These are phyloP conservation scores for Uronychia binucleata DNA, from an alignment of 73 alveolate genomes.

Conservation along the genomic window DNA sequence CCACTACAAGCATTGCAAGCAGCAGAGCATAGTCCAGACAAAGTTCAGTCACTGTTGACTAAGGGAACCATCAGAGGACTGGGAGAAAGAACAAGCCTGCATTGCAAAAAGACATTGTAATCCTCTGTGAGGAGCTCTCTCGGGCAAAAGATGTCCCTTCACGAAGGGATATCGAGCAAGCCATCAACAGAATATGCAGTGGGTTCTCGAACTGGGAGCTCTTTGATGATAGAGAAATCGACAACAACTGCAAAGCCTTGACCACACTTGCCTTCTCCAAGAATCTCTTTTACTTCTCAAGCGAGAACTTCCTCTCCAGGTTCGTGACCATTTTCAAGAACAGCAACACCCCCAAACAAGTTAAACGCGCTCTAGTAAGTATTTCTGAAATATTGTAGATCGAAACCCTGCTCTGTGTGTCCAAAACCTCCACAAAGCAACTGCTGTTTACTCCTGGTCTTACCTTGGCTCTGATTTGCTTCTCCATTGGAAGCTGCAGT, in stretches of 20 bases:
- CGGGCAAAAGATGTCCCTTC: neutral
- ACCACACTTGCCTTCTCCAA: neutral
- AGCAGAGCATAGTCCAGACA: neutral
- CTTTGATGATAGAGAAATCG: conserved; percentile 6
- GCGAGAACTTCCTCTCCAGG: neutral
- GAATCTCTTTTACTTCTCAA: neutral
- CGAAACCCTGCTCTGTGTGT: neutral
- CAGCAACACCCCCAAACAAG: neutral
- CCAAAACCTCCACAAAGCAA: neutral
- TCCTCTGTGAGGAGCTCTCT: neutral
- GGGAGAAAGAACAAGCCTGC: neutral
- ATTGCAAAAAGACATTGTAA: conserved; percentile 3
- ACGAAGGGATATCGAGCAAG: neutral
- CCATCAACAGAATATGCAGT: neutral
- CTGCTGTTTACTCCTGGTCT: neutral
- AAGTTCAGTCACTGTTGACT: neutral
- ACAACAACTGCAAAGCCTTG: neutral
- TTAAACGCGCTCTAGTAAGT: neutral
- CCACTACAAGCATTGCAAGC: neutral
- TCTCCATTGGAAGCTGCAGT: neutral
- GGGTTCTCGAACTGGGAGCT: neutral
- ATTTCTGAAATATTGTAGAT: neutral
- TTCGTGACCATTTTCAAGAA: neutral
- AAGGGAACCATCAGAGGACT: neutral
- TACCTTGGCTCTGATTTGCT: neutral